phyloP scores from a whole-genome alignment of 176 grass and related monocot genomes.

The Oryza nivara region DNA sequence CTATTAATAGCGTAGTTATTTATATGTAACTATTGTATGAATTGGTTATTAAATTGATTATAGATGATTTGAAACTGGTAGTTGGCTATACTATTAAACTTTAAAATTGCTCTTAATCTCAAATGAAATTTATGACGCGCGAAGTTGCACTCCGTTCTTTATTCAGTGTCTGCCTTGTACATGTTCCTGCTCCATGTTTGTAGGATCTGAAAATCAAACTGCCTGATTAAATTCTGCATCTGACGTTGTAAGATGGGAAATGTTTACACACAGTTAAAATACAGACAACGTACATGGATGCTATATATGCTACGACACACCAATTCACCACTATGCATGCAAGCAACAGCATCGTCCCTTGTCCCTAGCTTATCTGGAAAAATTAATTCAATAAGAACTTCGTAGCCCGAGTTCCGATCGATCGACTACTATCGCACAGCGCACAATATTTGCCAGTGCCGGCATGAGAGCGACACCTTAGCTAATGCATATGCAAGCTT shows the following conservation, averaged over 20 bases:
- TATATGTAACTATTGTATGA: too few species aligned
- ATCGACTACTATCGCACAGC: slow-evolving; percentile 27
- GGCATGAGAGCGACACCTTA: slow-evolving; percentile 42
- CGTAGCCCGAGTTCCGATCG: neutral
- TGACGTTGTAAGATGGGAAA: slow-evolving; percentile 2
- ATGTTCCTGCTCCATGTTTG: slow-evolving; percentile 19
- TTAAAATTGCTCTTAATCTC: too few species aligned
- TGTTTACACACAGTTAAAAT: neutral
- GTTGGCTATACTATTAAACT: too few species aligned
- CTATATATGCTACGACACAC: neutral
- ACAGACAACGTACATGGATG: slow-evolving; percentile 12
- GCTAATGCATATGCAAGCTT: slow-evolving; percentile 23
- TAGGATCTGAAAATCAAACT: slow-evolving; percentile 11
- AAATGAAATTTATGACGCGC: neutral
- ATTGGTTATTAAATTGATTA: too few species aligned
- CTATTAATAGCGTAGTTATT: too few species aligned
- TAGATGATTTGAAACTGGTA: too few species aligned
- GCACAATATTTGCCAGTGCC: neutral
- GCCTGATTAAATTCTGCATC: neutral
- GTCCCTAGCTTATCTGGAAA: slow-evolving; percentile 1
- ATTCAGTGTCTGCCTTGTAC: neutral
- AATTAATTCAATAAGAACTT: slow-evolving; percentile 12
- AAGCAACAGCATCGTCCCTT: neutral
- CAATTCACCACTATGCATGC: neutral
- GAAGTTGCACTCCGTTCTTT: neutral